Percentiles rank a stretch among this genome's conserved stretches.
Conservation (phyloP, 2,329 filamentous ascomycete species). For the Aspergillus ochraceoroseus region DNA sequence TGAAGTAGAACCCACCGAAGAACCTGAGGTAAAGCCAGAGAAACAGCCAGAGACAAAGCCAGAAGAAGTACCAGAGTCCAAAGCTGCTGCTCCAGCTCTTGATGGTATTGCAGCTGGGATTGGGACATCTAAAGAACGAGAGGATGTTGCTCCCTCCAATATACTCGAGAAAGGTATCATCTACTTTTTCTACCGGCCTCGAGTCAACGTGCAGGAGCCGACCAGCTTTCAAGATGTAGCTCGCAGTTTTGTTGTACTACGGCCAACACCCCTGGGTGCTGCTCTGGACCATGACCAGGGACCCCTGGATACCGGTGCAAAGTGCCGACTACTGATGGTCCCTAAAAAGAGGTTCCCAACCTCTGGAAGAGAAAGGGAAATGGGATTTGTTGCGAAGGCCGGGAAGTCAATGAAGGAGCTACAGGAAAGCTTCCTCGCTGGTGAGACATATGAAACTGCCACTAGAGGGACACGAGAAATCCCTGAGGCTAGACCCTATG, state of each 20-base stretch:
- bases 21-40: slow-evolving; percentile 13
- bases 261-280: slow-evolving; percentile 66
- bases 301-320: slow-evolving; percentile 51
- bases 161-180: slow-evolving; percentile 84
- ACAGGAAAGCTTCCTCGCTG: slow-evolving; percentile 65
- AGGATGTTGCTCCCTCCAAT: slow-evolving; percentile 51
- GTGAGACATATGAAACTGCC: slow-evolving; percentile 68
- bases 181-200: slow-evolving; percentile 82
- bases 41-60: slow-evolving; percentile 14
- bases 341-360: slow-evolving; percentile 80
- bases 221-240: slow-evolving; percentile 66
- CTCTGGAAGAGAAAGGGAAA: slow-evolving; percentile 64
- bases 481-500: slow-evolving; percentile 68
- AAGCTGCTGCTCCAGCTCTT: too few species aligned
- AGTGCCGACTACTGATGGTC: slow-evolving; percentile 68
- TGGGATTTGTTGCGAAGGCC: slow-evolving; percentile 77
- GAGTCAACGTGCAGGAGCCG: slow-evolving; percentile 68
- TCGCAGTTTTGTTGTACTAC: slow-evolving; percentile 72
- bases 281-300: slow-evolving; percentile 55
- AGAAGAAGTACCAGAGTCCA: slow-evolving; percentile 7
- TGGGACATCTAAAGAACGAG: slow-evolving; percentile 48
- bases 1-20: slow-evolving; percentile 13
- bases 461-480: slow-evolving; percentile 64
- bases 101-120: slow-evolving; percentile 40
- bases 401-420: slow-evolving; percentile 61